A percentile compares a stretch with the other conserved stretches of the same genome.
Evolutionary conservation across 805 yeast genomes (phyloP).

Genomic region (Cyberlindnera saturnus): DNA sequence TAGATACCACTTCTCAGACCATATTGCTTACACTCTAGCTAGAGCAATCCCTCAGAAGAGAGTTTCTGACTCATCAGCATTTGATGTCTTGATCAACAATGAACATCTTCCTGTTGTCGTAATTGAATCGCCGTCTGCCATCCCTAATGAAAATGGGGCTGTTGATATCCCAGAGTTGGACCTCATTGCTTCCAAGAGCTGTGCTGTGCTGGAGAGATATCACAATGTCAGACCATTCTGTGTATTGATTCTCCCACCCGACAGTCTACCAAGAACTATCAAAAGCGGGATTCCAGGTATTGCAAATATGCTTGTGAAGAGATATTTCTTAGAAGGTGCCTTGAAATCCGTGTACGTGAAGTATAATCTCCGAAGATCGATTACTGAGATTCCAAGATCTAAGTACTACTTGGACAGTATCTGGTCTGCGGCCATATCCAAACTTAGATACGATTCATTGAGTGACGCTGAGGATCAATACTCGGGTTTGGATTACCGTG

Average conservation of each 20-base stretch:
- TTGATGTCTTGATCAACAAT: slow-evolving; percentile 66
- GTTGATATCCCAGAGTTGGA: slow-evolving; percentile 39
- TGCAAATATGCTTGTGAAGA: slow-evolving; percentile 82
- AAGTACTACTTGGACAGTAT: slow-evolving; percentile 76
- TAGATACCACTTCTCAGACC: slow-evolving; percentile 80
- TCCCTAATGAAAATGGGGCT: slow-evolving; percentile 22
- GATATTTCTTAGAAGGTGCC: slow-evolving; percentile 71
- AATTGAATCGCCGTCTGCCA: slow-evolving; percentile 63
- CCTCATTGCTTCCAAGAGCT: slow-evolving; percentile 40
- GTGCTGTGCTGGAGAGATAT: slow-evolving; percentile 40
- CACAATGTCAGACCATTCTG: slow-evolving; percentile 81
- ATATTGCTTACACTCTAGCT: slow-evolving; percentile 78
- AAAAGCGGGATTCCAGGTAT: slow-evolving; percentile 86
- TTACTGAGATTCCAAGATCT: slow-evolving; percentile 65
- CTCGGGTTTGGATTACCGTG: slow-evolving; percentile 77
- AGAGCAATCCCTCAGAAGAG: slow-evolving; percentile 59
- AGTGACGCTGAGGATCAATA: slow-evolving; percentile 62
- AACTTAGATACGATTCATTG: slow-evolving; percentile 54
- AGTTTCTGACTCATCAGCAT: slow-evolving; percentile 85
- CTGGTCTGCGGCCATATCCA: slow-evolving; percentile 60
- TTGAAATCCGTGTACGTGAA: slow-evolving; percentile 76
- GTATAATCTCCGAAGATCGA: slow-evolving; percentile 60
- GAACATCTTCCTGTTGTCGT: slow-evolving; percentile 83
- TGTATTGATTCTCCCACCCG: slow-evolving; percentile 72
- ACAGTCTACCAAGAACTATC: slow-evolving; percentile 75